These are phyloP conservation scores for Hura crepitans DNA, from an alignment of 441 rosid genomes.

Conservation along the genomic window DNA sequence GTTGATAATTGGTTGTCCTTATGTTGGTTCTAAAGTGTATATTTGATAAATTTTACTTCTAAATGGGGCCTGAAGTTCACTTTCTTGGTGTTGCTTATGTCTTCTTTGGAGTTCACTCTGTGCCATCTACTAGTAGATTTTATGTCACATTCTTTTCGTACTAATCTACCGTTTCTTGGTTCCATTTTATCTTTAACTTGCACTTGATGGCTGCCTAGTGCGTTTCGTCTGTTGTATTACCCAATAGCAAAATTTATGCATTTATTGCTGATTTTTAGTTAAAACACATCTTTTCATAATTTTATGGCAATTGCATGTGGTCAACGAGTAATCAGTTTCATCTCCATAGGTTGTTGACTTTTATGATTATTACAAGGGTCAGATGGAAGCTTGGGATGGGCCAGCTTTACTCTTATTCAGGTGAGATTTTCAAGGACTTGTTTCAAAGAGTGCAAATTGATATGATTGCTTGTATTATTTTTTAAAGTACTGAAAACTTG, in stretches of 20 bases:
- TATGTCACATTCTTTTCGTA: neutral
- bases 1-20: neutral
- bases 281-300: neutral
- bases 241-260: neutral
- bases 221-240: neutral
- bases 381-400: conserved; percentile 99
- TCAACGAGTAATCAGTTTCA: conserved; percentile 21
- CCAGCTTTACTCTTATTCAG: conserved; percentile 98
- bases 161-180: neutral
- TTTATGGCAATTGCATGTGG: conserved; percentile 9
- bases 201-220: neutral
- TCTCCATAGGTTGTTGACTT: conserved; percentile 70
- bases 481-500: neutral
- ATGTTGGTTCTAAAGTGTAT: neutral
- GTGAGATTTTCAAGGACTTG: conserved; percentile 35
- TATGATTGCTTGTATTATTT: neutral
- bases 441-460: neutral
- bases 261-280: neutral
- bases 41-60: neutral
- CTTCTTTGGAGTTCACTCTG: neutral
- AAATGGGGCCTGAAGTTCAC: neutral
- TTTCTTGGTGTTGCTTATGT: neutral
- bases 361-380: conserved; percentile 98
- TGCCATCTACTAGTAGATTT: neutral
- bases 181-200: neutral